Evolutionary conservation across 129 eudicot species (phyloP).

Genomic region (Saussurea involucrata): DNA sequence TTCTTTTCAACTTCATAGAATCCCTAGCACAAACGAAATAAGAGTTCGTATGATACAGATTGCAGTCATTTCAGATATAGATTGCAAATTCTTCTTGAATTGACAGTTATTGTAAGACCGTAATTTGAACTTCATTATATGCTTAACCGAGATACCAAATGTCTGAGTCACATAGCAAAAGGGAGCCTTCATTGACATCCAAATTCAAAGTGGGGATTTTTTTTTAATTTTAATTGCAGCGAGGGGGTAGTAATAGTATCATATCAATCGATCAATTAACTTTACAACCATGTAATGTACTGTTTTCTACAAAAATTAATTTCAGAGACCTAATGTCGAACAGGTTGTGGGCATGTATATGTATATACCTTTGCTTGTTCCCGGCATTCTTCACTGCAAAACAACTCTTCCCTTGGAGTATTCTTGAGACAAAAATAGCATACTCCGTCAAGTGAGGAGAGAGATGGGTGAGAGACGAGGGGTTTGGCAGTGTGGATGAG

Average conservation of each 20-base stretch:
- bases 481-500: constrained; percentile 88
- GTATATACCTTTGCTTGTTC: constrained; percentile 55
- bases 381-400: constrained; percentile 70
- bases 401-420: constrained; percentile 23
- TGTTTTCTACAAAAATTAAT: background rate
- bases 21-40: constrained; percentile 33
- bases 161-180: background rate
- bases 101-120: background rate
- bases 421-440: constrained; percentile 74
- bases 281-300: background rate
- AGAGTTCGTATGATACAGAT: background rate
- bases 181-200: no score
- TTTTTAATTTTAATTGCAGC: no score
- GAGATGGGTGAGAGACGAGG: constrained; percentile 61
- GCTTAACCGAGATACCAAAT: background rate
- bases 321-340: constrained; percentile 36
- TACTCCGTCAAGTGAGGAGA: constrained; percentile 41
- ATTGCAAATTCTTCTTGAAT: background rate
- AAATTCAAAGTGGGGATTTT: no score
- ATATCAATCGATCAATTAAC: background rate
- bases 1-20: constrained; percentile 70
- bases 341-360: constrained; percentile 30
- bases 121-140: constrained; percentile 3
- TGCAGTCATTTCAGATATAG: background rate
- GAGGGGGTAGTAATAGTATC: background rate